Conservation (phyloP, 768 basidiomycete species). For the Lactifluus pinguis region DNA sequence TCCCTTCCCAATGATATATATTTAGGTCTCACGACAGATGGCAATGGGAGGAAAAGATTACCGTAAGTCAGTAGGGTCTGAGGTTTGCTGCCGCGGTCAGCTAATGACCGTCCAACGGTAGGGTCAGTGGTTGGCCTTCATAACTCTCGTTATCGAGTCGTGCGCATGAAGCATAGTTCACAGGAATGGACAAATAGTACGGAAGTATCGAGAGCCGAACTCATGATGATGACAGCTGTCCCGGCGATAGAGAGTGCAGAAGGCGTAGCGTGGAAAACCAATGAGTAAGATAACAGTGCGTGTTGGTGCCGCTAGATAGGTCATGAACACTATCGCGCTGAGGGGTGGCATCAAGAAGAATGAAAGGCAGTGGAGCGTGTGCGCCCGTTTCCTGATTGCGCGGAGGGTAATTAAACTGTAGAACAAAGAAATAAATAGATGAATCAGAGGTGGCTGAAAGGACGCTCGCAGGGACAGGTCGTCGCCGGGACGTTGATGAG, state of each 20-base stretch:
- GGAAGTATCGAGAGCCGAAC: constrained; percentile 53
- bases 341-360: constrained; percentile 34
- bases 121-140: neutral
- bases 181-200: constrained; percentile 30
- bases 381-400: constrained; percentile 67
- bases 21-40: too few relatives aligned
- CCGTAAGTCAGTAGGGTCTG: neutral
- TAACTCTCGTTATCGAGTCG: neutral
- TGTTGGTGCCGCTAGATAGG: constrained; percentile 39
- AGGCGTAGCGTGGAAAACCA: constrained; percentile 55
- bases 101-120: neutral
- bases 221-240: constrained; percentile 53
- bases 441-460: neutral
- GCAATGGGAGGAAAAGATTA: too few relatives aligned
- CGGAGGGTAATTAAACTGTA: constrained; percentile 42
- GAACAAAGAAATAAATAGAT: neutral
- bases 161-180: neutral
- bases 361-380: constrained; percentile 60
- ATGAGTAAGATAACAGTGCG: constrained; percentile 33
- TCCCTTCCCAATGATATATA: too few relatives aligned
- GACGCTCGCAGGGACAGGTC: constrained; percentile 56
- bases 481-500: constrained; percentile 55
- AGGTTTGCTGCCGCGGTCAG: neutral
- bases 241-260: constrained; percentile 53
- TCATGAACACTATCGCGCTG: constrained; percentile 37